Evolutionary conservation across 2,329 filamentous ascomycete genomes (phyloP).

Genomic region (Fusarium sp.): DNA sequence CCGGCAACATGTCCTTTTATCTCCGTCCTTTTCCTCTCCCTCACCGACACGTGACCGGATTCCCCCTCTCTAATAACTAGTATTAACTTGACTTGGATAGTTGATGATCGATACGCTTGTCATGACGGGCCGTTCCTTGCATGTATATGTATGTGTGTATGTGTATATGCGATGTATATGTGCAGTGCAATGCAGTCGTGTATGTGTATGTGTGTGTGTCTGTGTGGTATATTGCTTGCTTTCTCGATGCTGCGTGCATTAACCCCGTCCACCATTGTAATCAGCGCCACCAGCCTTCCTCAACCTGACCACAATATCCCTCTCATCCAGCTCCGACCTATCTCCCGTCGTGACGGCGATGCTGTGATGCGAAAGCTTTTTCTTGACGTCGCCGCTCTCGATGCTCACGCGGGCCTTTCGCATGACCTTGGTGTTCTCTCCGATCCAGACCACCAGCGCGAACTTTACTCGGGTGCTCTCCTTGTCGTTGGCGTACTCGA

Average conservation of each 20-base stretch:
- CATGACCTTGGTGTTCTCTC: slow-evolving; percentile 74
- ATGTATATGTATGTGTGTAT: slow-evolving; percentile 3
- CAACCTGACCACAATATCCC: slow-evolving; percentile 70
- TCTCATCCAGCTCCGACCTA: slow-evolving; percentile 69
- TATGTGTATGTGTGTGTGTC: not conserved
- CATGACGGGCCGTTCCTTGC: slow-evolving; percentile 20
- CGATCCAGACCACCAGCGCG: slow-evolving; percentile 75
- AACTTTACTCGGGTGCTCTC: slow-evolving; percentile 78
- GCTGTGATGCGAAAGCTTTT: slow-evolving; percentile 72
- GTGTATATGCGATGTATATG: not conserved
- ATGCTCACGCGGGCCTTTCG: slow-evolving; percentile 76
- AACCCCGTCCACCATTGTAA: slow-evolving; percentile 75
- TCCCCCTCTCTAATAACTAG: not conserved
- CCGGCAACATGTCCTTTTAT: slow-evolving; percentile 22
- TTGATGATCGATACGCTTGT: slow-evolving; percentile 13
- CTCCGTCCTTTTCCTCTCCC: not conserved
- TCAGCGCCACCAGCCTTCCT: slow-evolving; percentile 77
- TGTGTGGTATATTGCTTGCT: not conserved
- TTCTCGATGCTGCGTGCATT: slow-evolving; percentile 9
- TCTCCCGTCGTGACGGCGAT: slow-evolving; percentile 73
- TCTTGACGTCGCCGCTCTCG: slow-evolving; percentile 75
- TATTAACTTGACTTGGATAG: not conserved
- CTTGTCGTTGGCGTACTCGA: slow-evolving; percentile 78
- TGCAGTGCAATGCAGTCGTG: not conserved
- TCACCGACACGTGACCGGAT: slow-evolving; percentile 27